Conservation (phyloP, 495 filamentous ascomycete species). For the Neurospora sp. region DNA sequence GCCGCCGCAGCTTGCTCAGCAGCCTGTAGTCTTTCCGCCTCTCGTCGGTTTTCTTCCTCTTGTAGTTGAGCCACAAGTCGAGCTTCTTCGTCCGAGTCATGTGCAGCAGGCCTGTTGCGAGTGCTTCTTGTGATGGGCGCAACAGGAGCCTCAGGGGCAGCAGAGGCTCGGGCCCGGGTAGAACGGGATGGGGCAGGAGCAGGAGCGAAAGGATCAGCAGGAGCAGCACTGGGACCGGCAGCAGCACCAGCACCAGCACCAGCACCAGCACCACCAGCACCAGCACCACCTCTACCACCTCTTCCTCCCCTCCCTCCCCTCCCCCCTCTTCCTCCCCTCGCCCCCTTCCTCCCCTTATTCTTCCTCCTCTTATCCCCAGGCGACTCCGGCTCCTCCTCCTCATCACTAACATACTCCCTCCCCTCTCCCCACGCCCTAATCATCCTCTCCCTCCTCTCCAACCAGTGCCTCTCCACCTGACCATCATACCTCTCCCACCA, state of each 20-base stretch:
- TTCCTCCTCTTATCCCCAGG: background rate
- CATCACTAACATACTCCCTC: background rate
- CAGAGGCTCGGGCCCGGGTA: background rate
- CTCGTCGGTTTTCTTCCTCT: background rate
- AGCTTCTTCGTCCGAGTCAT: background rate
- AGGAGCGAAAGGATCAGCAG: background rate
- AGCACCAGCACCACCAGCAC: no score
- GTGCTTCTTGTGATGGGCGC: background rate
- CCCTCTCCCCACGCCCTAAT: background rate
- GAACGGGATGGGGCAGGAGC: background rate
- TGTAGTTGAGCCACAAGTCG: background rate
- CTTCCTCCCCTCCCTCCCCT: background rate
- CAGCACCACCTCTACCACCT: background rate
- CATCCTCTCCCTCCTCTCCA: background rate
- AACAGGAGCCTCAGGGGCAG: background rate
- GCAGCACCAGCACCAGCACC: no score
- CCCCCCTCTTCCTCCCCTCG: background rate
- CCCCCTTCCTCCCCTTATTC: background rate
- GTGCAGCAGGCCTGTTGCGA: background rate
- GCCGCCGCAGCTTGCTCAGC: background rate
- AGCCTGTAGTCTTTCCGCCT: background rate
- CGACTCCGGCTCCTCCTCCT: background rate
- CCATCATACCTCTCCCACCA: background rate
- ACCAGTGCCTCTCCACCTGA: no score
- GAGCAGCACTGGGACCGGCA: background rate